These are phyloP conservation scores for Pichia cabralensis DNA, from an alignment of 805 yeast genomes.

Conservation along the genomic window DNA sequence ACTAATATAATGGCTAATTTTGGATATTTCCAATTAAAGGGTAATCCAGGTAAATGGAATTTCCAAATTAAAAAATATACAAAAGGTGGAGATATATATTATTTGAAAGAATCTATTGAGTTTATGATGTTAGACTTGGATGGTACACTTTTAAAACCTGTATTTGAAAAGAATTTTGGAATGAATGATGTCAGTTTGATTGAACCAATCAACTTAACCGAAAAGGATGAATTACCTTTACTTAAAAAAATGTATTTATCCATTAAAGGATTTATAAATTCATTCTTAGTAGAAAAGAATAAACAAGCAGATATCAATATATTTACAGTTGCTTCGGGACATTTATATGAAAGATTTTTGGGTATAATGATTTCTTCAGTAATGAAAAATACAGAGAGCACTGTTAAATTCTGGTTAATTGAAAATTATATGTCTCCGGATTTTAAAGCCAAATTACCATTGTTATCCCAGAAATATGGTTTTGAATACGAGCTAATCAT, in stretches of 20 bases:
- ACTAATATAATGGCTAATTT: slow-evolving; percentile 69
- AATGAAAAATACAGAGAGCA: slow-evolving; percentile 48
- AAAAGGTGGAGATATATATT: slow-evolving; percentile 32
- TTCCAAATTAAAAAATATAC: slow-evolving; percentile 35
- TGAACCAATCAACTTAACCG: slow-evolving; percentile 1
- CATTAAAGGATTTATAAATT: background rate
- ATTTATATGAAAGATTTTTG: slow-evolving; percentile 61
- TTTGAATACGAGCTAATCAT: slow-evolving; percentile 71
- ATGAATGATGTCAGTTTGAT: slow-evolving; percentile 4
- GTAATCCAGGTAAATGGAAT: slow-evolving; percentile 62
- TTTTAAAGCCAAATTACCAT: slow-evolving; percentile 51
- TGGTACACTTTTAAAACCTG: slow-evolving; percentile 38
- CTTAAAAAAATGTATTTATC: slow-evolving; percentile 1
- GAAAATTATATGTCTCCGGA: slow-evolving; percentile 72
- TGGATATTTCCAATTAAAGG: slow-evolving; percentile 76
- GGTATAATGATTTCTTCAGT: slow-evolving; percentile 78
- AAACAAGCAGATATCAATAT: slow-evolving; percentile 60
- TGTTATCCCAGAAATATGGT: slow-evolving; percentile 44
- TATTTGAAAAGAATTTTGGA: slow-evolving; percentile 24
- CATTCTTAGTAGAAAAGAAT: slow-evolving; percentile 1
- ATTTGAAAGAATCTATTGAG: slow-evolving; percentile 18
- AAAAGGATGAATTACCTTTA: slow-evolving; percentile 5
- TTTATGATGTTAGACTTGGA: slow-evolving; percentile 30
- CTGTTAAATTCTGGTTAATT: slow-evolving; percentile 78
- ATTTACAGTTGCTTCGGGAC: slow-evolving; percentile 78